These are phyloP conservation scores for Heliamphora pulchella DNA, from an alignment of 179 eudicot genomes.

Conservation along the genomic window DNA sequence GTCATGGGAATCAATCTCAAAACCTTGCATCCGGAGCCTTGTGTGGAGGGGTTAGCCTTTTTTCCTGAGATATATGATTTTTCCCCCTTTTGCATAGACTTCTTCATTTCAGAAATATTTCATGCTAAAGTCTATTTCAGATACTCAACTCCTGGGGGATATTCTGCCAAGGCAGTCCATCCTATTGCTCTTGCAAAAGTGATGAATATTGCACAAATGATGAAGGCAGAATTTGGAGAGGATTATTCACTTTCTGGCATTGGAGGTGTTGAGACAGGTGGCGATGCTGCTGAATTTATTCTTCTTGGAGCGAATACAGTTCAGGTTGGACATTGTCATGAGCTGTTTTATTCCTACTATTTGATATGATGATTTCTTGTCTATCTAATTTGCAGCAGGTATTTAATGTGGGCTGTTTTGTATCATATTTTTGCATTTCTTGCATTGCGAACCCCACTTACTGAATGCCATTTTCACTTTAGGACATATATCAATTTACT, in stretches of 20 bases:
- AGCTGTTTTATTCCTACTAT: too few species aligned
- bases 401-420: background rate
- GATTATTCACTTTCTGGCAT: slow-evolving; percentile 85
- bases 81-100: background rate
- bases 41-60: slow-evolving; percentile 87
- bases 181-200: slow-evolving; percentile 98
- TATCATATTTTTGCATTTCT: background rate
- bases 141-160: slow-evolving; percentile 98
- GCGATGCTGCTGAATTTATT: slow-evolving; percentile 94
- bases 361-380: background rate
- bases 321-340: slow-evolving; percentile 46
- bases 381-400: slow-evolving; percentile 3
- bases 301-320: slow-evolving; percentile 95
- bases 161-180: slow-evolving; percentile 88
- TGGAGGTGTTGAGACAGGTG: slow-evolving; percentile 96
- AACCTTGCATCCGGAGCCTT: slow-evolving; percentile 93
- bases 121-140: slow-evolving; percentile 25
- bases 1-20: slow-evolving; percentile 96
- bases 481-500: background rate
- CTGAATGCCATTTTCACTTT: background rate
- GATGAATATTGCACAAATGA: slow-evolving; percentile 92
- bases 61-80: background rate
- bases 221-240: slow-evolving; percentile 73
- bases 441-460: background rate
- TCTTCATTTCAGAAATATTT: background rate